phyloP scores from a whole-genome alignment of 2,329 filamentous ascomycete genomes.

The Parascedosporium putredinis region DNA sequence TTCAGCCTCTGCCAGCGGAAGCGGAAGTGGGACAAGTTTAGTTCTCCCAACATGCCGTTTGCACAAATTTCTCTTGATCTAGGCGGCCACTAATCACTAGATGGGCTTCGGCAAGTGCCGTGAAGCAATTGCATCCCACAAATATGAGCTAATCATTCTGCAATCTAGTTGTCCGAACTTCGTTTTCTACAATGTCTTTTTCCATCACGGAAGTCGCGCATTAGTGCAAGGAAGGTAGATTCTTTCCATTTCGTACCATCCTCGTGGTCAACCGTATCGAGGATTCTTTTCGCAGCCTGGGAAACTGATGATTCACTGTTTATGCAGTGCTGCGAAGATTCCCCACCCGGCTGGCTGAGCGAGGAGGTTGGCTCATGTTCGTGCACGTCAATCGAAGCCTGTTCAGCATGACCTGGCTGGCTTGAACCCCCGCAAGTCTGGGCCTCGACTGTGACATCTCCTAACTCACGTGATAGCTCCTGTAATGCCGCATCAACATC shows the following conservation, averaged over 20 bases:
- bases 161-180: constrained; percentile 23
- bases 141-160: background rate
- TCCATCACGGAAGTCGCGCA: constrained; percentile 34
- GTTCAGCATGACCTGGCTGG: background rate
- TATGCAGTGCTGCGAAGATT: background rate
- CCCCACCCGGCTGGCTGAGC: background rate
- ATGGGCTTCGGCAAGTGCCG: no score
- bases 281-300: constrained; percentile 30
- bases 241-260: constrained; percentile 36
- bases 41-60: no score
- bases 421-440: background rate
- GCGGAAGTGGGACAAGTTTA: no score
- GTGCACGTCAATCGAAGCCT: background rate
- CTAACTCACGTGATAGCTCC: constrained; percentile 29
- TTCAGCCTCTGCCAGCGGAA: no score
- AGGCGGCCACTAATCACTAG: no score
- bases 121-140: no score
- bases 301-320: constrained; percentile 21
- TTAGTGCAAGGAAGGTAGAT: constrained; percentile 31
- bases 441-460: constrained; percentile 9
- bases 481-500: constrained; percentile 33
- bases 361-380: no score
- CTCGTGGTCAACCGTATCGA: constrained; percentile 33
- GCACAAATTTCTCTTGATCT: no score
- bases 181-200: constrained; percentile 31